Conservation (phyloP, 202 grass and related monocot species). For the Saccharum hybrid region DNA sequence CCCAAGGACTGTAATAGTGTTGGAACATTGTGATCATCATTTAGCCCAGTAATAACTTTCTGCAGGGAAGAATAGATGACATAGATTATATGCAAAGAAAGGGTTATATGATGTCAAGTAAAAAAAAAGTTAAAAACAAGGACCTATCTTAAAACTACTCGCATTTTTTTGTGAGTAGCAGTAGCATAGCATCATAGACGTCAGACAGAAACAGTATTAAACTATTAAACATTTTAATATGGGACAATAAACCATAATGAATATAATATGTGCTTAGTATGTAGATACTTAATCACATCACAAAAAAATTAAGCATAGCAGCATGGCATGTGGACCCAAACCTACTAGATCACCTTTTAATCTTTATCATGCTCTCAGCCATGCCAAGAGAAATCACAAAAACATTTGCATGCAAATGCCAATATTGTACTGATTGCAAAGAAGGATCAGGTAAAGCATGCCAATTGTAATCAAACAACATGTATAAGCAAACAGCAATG, state of each 20-base stretch:
- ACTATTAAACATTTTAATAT: slow-evolving; percentile 20
- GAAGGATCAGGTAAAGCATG: neutral
- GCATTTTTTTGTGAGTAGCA: neutral
- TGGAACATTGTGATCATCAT: slow-evolving; percentile 60
- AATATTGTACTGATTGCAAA: neutral
- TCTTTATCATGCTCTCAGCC: slow-evolving; percentile 19
- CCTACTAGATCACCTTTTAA: slow-evolving; percentile 17
- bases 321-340: slow-evolving; percentile 8
- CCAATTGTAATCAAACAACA: slow-evolving; percentile 4
- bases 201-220: slow-evolving; percentile 19
- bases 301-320: neutral
- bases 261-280: slow-evolving; percentile 20
- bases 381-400: slow-evolving; percentile 11
- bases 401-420: neutral
- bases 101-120: neutral
- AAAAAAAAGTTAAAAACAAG: slow-evolving; percentile 36
- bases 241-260: slow-evolving; percentile 22
- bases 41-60: slow-evolving; percentile 72
- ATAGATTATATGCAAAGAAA: slow-evolving; percentile 35
- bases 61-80: slow-evolving; percentile 52
- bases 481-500: slow-evolving; percentile 2
- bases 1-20: slow-evolving; percentile 80
- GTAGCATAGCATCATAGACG: slow-evolving; percentile 30
- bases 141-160: slow-evolving; percentile 17
- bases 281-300: slow-evolving; percentile 20